A percentile compares a stretch with the other conserved stretches of the same genome.
phyloP scores from a whole-genome alignment of 257 asterid species.

The Solanum tarapatanum region DNA sequence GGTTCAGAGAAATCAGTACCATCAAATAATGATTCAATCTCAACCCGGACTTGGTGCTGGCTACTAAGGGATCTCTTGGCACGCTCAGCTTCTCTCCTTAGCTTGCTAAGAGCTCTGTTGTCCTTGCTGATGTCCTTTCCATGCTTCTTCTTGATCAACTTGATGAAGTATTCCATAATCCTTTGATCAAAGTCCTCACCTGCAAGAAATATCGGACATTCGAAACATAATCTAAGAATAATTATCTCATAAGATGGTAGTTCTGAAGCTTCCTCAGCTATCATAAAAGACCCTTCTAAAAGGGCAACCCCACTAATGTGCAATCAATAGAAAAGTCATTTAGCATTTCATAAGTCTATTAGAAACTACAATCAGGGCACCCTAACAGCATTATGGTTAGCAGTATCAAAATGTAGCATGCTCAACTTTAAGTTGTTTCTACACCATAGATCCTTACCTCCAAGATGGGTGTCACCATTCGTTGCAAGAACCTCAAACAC shows the following conservation, averaged over 20 bases:
- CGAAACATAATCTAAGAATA: neutral
- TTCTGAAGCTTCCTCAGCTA: neutral
- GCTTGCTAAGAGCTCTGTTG: slow-evolving; percentile 89
- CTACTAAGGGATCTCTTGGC: slow-evolving; percentile 96
- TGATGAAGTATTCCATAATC: slow-evolving; percentile 90
- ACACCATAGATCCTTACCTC: slow-evolving; percentile 41
- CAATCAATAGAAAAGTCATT: neutral
- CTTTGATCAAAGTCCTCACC: slow-evolving; percentile 99
- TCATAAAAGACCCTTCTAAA: neutral
- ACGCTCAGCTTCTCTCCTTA: slow-evolving; percentile 87
- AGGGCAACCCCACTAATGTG: neutral
- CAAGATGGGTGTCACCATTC: slow-evolving; percentile 95
- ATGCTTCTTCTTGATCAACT: slow-evolving; percentile 92
- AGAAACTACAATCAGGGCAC: neutral
- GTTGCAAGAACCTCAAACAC: slow-evolving; percentile 96
- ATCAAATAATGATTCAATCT: slow-evolving; percentile 88
- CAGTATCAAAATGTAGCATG: neutral
- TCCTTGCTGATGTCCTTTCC: slow-evolving; percentile 96
- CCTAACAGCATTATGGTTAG: neutral
- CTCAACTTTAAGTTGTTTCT: neutral
- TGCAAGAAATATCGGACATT: slow-evolving; percentile 12
- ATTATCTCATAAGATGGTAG: neutral
- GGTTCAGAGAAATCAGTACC: slow-evolving; percentile 95
- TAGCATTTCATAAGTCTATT: neutral
- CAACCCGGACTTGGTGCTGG: slow-evolving; percentile 96